Evolutionary conservation across 768 basidiomycete species (phyloP), one percentile per base, ranked within the genome.

Genomic region (Pleurotus djamor): DNA sequence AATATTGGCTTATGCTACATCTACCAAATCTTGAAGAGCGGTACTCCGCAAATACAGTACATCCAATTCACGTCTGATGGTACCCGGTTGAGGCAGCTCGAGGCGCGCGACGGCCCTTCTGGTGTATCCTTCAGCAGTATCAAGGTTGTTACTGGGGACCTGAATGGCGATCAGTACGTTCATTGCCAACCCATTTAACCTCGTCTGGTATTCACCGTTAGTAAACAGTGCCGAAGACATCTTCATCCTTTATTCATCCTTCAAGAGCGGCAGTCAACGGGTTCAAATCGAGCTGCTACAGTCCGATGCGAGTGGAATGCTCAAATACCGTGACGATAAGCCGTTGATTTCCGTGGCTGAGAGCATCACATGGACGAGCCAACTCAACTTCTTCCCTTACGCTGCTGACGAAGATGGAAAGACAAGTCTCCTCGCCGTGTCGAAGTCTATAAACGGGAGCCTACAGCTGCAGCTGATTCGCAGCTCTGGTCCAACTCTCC

Each of bases 381-480:
- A 14, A 16, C n/a, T 43, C 38, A 55, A 38, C 37, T 55, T 55
- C 38, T 37, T 55, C 12, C 54, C 54, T 9, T 55, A 55, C 38
- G n/a, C 37, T 13, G 54, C 54, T 13, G 54, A 55, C 17, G 54
- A 55, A 38, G 54, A 55, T 37, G 54, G 54, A 6, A 55, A 55
- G 28, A 55, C 54, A 2, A 55, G 54, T 43, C n/a, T 55, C 2
- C 36, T 55, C 28, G 54, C 32, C 13, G 54, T 43, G 16, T 41
- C 37, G 4, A 16, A 43, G n/a, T n/a, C n/a, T 14, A 4, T 55
- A 8, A n/a, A 17, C 4, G 41, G 54, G 4, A 55, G 44, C 28
- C 36, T 55, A 4, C 54, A 55, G 54, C 37, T 55, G 2, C 54
- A 55, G n/a, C 41, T 55, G 54, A 38, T 55, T 43, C 54, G 54